These are phyloP conservation scores for Aspergillus haitiensis DNA, from an alignment of 495 filamentous ascomycete genomes.

Conservation along the genomic window DNA sequence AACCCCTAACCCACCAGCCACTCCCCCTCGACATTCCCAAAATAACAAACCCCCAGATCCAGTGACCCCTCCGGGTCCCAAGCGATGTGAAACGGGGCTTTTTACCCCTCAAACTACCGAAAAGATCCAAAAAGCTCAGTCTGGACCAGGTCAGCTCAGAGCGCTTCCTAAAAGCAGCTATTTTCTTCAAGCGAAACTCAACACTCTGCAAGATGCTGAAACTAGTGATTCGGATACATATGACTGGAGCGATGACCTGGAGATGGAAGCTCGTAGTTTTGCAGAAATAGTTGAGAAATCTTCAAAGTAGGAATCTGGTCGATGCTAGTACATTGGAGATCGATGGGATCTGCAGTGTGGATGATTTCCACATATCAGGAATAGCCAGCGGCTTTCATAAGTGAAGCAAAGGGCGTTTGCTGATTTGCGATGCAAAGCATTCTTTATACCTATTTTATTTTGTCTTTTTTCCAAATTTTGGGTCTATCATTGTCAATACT, in stretches of 20 bases:
- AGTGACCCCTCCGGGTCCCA: neutral
- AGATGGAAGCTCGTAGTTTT: neutral
- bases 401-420: too few relatives aligned
- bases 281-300: slow-evolving; percentile 1
- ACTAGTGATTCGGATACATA: slow-evolving; percentile 14
- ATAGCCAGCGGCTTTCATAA: too few relatives aligned
- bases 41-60: neutral
- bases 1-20: neutral
- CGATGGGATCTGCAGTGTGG: too few relatives aligned
- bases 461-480: too few relatives aligned
- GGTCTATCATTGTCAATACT: too few relatives aligned
- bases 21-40: too few relatives aligned
- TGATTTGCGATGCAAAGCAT: too few relatives aligned
- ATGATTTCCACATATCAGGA: too few relatives aligned
- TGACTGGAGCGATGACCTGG: slow-evolving; percentile 11
- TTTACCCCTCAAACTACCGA: neutral
- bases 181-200: neutral
- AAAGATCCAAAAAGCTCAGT: neutral
- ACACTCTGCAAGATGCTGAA: neutral
- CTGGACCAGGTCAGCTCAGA: neutral
- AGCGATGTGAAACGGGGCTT: neutral
- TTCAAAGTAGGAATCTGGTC: neutral
- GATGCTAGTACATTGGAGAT: too few relatives aligned
- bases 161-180: neutral
- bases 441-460: too few relatives aligned